Evolutionary conservation across 2,329 filamentous ascomycete species (phyloP), one percentile per base, ranked within the genome.

Genomic region (Ophiostoma australiae): DNA sequence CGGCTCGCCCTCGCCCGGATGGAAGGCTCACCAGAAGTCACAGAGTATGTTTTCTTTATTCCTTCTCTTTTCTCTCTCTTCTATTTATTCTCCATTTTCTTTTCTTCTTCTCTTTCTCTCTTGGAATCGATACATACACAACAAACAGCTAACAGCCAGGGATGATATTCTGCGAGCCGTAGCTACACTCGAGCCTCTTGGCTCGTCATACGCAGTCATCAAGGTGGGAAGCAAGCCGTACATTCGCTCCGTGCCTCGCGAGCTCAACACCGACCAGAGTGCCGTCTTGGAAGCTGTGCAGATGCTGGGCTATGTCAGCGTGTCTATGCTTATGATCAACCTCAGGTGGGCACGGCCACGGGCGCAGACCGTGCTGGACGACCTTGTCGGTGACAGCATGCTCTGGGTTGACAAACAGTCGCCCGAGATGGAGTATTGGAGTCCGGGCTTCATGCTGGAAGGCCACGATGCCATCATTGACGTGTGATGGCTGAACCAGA

Each of bases 111-210:
- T 15, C 13, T 7, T 5, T 27, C 27, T 31, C 52, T 23, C 23
- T 5, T 27, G 5, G 17, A 23, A 3, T n/a, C 17, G 23, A 61
- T 4, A 31, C 4, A 27, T 17, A 33, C 8, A 17, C 13, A 7
- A 17, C n/a, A 63, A 33, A 11, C 27, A 33, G n/a, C 31, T 39
- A 66, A 66, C 35, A 33, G n/a, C n/a, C 70, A 90, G 88, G 76
- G 95, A 98, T 79, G 95, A 99, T 79, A 90, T 99, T 58, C 86
- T 95, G 70, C 89, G 94, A 27, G 94, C 95, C 0, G 93, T 98
- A 6, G 90, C 90, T 73, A 94, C 93, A 15, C 86, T 99, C 33
- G 88, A 90, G 76, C 95, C 95, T 0, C 86, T 99, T 1, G 94
- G 94, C 0, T 93, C 92, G 0, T 92, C 93, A 23, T 97, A 97